These are phyloP conservation scores for Musa balbisiana DNA, from an alignment of 202 grass and related monocot species.

Conservation along the genomic window DNA sequence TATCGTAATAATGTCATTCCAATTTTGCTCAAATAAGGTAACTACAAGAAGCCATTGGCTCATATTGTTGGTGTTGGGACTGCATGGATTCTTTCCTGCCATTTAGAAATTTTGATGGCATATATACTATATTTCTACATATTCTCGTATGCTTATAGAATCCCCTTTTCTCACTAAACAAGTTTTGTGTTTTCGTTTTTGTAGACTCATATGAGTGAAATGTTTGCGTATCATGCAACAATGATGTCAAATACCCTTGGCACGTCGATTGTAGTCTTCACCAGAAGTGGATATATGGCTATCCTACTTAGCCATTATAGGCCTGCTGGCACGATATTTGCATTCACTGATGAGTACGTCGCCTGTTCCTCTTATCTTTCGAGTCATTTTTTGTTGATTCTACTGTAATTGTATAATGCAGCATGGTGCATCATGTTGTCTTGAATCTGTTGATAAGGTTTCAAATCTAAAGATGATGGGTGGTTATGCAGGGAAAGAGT, in stretches of 20 bases:
- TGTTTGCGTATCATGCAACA: constrained; percentile 96
- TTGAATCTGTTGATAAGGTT: not conserved
- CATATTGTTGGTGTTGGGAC: not conserved
- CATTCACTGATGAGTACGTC: constrained; percentile 90
- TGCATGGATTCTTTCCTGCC: not conserved
- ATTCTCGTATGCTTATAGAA: no score
- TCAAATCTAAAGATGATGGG: not conserved
- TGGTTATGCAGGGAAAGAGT: constrained; percentile 67
- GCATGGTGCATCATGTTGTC: constrained; percentile 3
- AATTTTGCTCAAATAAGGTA: not conserved
- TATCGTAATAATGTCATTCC: not conserved
- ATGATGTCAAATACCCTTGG: constrained; percentile 97
- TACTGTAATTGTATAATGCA: not conserved
- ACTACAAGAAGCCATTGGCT: no score
- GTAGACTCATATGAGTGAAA: constrained; percentile 95
- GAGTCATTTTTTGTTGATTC: not conserved
- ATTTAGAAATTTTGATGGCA: not conserved
- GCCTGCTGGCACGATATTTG: constrained; percentile 94
- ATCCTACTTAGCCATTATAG: constrained; percentile 94
- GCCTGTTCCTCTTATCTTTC: constrained; percentile 16
- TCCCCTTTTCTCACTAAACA: no score
- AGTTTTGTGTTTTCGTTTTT: constrained; percentile 9
- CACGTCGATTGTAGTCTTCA: constrained; percentile 97
- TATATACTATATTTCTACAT: not conserved
- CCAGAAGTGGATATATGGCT: constrained; percentile 88